Evolutionary conservation across 176 grass and related monocot species (phyloP).

Genomic region (Puccinellia tenuiflora): DNA sequence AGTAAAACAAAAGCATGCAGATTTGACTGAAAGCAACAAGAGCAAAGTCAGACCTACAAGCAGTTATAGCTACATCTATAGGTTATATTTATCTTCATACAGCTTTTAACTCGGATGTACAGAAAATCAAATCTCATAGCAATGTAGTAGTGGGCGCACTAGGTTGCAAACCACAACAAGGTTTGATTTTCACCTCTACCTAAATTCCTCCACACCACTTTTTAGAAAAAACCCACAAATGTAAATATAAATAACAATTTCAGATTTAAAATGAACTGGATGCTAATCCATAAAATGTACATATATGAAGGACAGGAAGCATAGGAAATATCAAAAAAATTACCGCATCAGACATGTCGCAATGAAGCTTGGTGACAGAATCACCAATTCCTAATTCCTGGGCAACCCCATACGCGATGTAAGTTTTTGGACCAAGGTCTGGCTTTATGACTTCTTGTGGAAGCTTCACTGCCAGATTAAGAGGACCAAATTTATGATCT

Average conservation of each 20-base stretch:
- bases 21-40: neutral
- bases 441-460: conserved; percentile 33
- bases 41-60: neutral
- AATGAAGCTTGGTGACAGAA: conserved; percentile 94
- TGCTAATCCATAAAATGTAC: neutral
- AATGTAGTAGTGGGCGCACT: neutral
- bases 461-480: conserved; percentile 73
- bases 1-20: neutral
- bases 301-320: neutral
- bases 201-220: neutral
- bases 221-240: neutral
- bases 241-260: neutral
- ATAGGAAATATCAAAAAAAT: neutral
- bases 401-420: conserved; percentile 77
- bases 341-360: conserved; percentile 92
- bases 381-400: conserved; percentile 75
- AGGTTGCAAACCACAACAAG: neutral
- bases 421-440: conserved; percentile 88
- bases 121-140: neutral
- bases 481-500: conserved; percentile 53
- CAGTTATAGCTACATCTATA: neutral
- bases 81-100: neutral
- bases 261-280: neutral
- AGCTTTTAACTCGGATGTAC: neutral
- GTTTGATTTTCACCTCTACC: neutral